Percentiles rank a stretch among this genome's conserved stretches.
phyloP scores from a whole-genome alignment of 208 protist species.

The Acanthamoeba sp. region DNA sequence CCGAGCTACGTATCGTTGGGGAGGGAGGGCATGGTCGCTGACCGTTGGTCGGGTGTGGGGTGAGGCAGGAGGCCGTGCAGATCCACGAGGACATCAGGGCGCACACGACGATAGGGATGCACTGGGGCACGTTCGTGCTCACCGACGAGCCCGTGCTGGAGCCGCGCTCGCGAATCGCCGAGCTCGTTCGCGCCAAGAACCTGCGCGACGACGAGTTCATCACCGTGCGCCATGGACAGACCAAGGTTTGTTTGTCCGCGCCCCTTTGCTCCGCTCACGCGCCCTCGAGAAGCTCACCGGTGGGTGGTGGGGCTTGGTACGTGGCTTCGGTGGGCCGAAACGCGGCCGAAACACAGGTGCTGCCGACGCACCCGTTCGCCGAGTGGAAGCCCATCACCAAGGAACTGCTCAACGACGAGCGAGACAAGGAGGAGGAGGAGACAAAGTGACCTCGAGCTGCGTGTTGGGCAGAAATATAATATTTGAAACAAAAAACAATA shows the following conservation, averaged over 20 bases:
- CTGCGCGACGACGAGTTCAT: constrained; percentile 29
- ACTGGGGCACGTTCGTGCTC: constrained; percentile 83
- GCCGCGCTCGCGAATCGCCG: background rate
- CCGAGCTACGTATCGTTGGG: no score
- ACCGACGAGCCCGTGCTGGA: constrained; percentile 74
- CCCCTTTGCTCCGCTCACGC: background rate
- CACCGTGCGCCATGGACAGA: constrained; percentile 54
- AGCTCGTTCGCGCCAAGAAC: background rate
- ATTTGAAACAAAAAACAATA: no score
- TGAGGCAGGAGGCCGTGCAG: constrained; percentile 78
- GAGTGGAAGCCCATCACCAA: background rate
- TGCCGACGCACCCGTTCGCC: background rate
- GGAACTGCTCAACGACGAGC: background rate
- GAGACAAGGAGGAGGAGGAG: background rate
- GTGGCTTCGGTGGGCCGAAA: background rate
- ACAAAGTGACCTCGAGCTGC: background rate
- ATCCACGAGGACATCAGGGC: constrained; percentile 77
- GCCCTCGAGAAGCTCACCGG: no score
- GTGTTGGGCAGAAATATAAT: no score
- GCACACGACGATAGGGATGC: constrained; percentile 77
- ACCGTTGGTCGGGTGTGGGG: no score
- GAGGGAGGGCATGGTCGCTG: no score
- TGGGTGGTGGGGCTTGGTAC: background rate
- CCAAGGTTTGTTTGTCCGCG: background rate
- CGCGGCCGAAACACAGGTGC: background rate